Conservation (phyloP, 352 stramenopile species). For the Paralagenidium karlingii region DNA sequence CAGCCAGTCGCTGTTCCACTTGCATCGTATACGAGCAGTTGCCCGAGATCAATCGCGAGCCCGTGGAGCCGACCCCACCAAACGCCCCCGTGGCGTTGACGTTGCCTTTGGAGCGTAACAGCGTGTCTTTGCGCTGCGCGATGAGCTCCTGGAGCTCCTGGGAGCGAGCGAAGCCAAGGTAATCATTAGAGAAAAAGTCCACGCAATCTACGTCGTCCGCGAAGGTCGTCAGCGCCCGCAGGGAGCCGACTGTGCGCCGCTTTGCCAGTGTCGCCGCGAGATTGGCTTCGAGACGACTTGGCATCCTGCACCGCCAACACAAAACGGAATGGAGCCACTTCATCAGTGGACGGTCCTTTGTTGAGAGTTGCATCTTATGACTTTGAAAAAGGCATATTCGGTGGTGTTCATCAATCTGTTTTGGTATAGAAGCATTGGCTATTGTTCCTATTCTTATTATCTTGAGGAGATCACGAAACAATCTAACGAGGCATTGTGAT, state of each 20-base stretch:
- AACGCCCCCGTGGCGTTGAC: conserved; percentile 12
- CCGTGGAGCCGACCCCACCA: conserved; percentile 80
- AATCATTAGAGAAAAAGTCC: conserved; percentile 98
- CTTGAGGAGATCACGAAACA: too few species aligned
- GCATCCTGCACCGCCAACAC: too few species aligned
- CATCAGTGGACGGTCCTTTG: too few species aligned
- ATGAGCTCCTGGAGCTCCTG: conserved; percentile 35
- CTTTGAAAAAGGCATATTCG: too few species aligned
- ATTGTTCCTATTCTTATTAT: too few species aligned
- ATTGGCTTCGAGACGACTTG: too few species aligned
- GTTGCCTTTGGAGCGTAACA: conserved; percentile 11
- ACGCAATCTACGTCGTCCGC: conserved; percentile 24
- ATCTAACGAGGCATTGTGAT: too few species aligned
- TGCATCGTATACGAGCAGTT: conserved; percentile 83
- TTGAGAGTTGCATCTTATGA: too few species aligned
- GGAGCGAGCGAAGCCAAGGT: conserved; percentile 88
- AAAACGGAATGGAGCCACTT: too few species aligned
- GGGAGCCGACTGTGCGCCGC: conserved; percentile 23
- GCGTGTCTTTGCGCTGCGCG: conserved; percentile 20
- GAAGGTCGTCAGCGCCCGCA: conserved; percentile 25
- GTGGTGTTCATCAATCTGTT: too few species aligned
- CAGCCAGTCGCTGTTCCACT: conserved; percentile 72
- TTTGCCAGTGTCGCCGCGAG: conserved; percentile 11
- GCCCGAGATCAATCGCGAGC: conserved; percentile 91
- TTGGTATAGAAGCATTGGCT: too few species aligned